These are phyloP conservation scores for Hericium coralloides DNA, from an alignment of 768 basidiomycete genomes.

Conservation along the genomic window DNA sequence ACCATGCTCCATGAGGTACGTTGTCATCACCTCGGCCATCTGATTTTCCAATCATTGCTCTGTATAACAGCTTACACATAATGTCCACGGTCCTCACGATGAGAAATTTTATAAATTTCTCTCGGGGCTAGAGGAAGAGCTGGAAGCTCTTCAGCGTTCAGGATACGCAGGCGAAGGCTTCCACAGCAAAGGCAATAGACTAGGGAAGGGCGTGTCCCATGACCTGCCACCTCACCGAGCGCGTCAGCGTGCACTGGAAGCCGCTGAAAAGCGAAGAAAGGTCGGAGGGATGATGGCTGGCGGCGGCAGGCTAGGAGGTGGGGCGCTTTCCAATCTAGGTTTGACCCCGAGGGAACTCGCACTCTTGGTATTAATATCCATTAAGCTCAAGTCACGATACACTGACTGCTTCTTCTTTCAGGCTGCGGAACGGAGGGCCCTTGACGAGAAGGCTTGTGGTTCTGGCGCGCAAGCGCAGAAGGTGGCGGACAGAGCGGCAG, in stretches of 20 bases:
- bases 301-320: conserved; percentile 55
- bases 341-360: conserved; percentile 65
- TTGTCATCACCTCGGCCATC: background rate
- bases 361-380: conserved; percentile 37
- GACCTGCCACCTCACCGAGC: conserved; percentile 59
- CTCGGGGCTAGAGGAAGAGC: conserved; percentile 73
- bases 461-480: conserved; percentile 44
- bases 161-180: conserved; percentile 94
- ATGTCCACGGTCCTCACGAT: conserved; percentile 85
- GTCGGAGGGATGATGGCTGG: conserved; percentile 35
- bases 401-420: conserved; percentile 22
- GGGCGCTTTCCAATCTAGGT: conserved; percentile 26
- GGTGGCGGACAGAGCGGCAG: conserved; percentile 63
- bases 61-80: conserved; percentile 65
- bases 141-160: conserved; percentile 62
- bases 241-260: conserved; percentile 59
- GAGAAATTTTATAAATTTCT: conserved; percentile 74
- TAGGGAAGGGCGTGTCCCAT: conserved; percentile 64
- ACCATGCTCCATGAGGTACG: conserved; percentile 87
- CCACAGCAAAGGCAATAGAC: conserved; percentile 58
- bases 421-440: conserved; percentile 78
- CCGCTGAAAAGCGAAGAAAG: conserved; percentile 66
- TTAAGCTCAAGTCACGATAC: background rate
- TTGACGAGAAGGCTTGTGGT: conserved; percentile 71
- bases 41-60: background rate